Evolutionary conservation across 2,329 filamentous ascomycete species (phyloP).

Genomic region (Aspergillus persii): DNA sequence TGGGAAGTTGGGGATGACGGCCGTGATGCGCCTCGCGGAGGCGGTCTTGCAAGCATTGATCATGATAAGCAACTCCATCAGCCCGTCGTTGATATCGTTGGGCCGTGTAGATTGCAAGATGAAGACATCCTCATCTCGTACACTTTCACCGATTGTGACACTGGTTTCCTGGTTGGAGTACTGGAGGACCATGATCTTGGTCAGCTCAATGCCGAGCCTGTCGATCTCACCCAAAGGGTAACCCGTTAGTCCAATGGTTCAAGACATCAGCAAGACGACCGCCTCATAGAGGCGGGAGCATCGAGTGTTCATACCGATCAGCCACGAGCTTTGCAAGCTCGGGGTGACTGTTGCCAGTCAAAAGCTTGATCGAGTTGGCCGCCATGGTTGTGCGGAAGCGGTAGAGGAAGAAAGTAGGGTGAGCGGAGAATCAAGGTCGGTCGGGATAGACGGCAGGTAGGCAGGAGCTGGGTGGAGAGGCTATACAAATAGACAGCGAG

Average conservation of each 20-base stretch:
- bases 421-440: slow-evolving; percentile 5
- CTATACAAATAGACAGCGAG: neutral
- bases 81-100: slow-evolving; percentile 93
- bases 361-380: slow-evolving; percentile 70
- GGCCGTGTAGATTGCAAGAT: slow-evolving; percentile 93
- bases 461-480: neutral
- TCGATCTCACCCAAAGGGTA: slow-evolving; percentile 12
- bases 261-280: neutral
- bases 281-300: neutral
- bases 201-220: slow-evolving; percentile 65
- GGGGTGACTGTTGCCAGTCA: slow-evolving; percentile 74
- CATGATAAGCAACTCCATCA: slow-evolving; percentile 98
- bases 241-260: neutral
- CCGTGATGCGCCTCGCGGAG: slow-evolving; percentile 86
- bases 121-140: slow-evolving; percentile 96
- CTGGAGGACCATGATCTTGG: slow-evolving; percentile 66
- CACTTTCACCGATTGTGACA: slow-evolving; percentile 92
- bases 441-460: neutral
- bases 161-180: slow-evolving; percentile 62
- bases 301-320: slow-evolving; percentile 52
- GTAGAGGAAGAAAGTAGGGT: slow-evolving; percentile 2
- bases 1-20: slow-evolving; percentile 92
- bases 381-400: slow-evolving; percentile 52
- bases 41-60: slow-evolving; percentile 91
- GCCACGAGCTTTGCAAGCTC: slow-evolving; percentile 68